A percentile compares a stretch with the other conserved stretches of the same genome.
phyloP scores from a whole-genome alignment of 2,329 filamentous ascomycete species.

The Pezicula rhizophila region DNA sequence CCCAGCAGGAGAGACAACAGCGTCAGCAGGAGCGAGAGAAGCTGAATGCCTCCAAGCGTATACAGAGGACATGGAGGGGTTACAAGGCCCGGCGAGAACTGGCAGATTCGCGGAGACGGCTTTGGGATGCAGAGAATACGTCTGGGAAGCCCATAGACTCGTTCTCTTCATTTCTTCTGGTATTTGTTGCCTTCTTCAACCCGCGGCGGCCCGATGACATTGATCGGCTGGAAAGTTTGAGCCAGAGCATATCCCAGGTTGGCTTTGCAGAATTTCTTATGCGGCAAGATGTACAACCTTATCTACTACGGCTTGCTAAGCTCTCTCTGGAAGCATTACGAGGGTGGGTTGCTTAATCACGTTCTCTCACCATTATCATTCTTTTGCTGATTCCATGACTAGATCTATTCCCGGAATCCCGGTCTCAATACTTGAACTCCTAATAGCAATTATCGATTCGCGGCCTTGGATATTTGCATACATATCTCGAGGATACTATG shows the following conservation, averaged over 20 bases:
- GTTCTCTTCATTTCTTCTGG: constrained; percentile 36
- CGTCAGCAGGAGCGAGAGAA: constrained; percentile 77
- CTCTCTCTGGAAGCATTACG: constrained; percentile 21
- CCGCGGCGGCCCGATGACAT: constrained; percentile 39
- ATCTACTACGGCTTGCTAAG: constrained; percentile 16
- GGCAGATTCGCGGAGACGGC: constrained; percentile 48
- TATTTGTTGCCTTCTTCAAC: constrained; percentile 47
- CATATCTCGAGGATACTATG: constrained; percentile 24
- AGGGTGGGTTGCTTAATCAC: constrained; percentile 13
- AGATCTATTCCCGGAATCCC: constrained; percentile 15
- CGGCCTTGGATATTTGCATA: constrained; percentile 14
- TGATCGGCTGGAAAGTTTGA: constrained; percentile 39
- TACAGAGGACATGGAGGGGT: constrained; percentile 82
- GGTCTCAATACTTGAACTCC: constrained; percentile 16
- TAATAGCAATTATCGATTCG: constrained; percentile 17
- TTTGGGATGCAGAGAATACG: constrained; percentile 57
- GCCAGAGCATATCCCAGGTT: constrained; percentile 19
- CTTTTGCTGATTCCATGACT: constrained; percentile 8
- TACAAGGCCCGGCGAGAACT: constrained; percentile 56
- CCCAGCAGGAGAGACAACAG: constrained; percentile 76
- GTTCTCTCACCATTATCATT: too few species aligned
- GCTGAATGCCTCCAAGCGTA: constrained; percentile 63
- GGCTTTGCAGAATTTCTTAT: constrained; percentile 30
- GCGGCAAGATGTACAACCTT: constrained; percentile 14
- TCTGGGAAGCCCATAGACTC: constrained; percentile 29